A percentile compares a stretch with the other conserved stretches of the same genome.
These are phyloP conservation scores for Trametes villosa DNA, from an alignment of 768 basidiomycete species.

Conservation along the genomic window DNA sequence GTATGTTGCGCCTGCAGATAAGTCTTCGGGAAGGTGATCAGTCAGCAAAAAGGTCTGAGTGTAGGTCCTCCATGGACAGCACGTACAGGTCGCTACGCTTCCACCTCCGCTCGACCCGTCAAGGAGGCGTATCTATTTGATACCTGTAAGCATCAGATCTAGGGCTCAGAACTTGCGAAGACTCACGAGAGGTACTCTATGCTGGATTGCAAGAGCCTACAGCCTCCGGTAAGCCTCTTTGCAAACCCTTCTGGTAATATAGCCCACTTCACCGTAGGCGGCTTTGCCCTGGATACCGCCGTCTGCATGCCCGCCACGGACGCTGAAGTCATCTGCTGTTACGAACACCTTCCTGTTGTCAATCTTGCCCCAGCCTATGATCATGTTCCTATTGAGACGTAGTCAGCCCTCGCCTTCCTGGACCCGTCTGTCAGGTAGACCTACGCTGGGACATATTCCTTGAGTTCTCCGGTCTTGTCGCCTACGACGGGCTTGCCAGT, in stretches of 20 bases:
- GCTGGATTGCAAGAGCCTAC: constrained; percentile 15
- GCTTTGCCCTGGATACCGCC: constrained; percentile 25
- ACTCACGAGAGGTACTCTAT: constrained; percentile 15
- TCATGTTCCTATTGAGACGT: constrained; percentile 4
- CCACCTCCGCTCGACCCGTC: constrained; percentile 28
- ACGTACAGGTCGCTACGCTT: constrained; percentile 23
- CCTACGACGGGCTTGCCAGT: constrained; percentile 18
- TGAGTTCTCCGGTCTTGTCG: constrained; percentile 16
- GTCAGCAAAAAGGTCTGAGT: not conserved
- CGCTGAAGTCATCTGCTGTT: constrained; percentile 27
- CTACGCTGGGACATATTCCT: constrained; percentile 19
- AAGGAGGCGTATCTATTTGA: constrained; percentile 16
- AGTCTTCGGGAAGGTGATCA: constrained; percentile 2
- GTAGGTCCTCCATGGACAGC: not conserved
- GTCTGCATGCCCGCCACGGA: constrained; percentile 24
- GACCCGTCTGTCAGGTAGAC: not conserved
- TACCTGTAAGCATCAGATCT: not conserved
- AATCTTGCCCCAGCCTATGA: constrained; percentile 22
- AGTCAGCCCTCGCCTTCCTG: not conserved
- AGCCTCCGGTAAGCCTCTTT: not conserved
- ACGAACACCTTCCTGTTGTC: constrained; percentile 13
- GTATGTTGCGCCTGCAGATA: constrained; percentile 18
- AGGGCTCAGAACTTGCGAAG: not conserved
- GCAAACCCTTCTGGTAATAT: not conserved
- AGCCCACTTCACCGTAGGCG: constrained; percentile 17